phyloP scores from a whole-genome alignment of 2,329 filamentous ascomycete species.

The Aspergillus sp. region DNA sequence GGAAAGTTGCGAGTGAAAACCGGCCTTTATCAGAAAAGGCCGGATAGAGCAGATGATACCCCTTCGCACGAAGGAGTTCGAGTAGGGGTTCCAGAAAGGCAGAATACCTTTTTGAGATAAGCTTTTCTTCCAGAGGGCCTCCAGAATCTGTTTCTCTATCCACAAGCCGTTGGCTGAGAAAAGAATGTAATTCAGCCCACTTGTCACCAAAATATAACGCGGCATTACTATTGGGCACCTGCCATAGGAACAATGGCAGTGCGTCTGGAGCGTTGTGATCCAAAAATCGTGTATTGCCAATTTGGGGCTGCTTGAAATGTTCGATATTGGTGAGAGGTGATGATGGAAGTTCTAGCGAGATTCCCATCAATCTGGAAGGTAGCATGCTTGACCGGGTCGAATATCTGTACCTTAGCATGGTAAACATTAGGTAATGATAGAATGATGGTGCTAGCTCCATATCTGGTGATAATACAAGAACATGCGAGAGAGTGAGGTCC shows the following conservation, averaged over 20 bases:
- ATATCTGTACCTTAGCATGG: conserved; percentile 74
- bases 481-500: conserved; percentile 63
- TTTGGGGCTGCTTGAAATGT: conserved; percentile 52
- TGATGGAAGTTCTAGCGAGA: conserved; percentile 75
- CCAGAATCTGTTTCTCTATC: conserved; percentile 21
- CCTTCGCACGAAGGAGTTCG: conserved; percentile 71
- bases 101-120: conserved; percentile 67
- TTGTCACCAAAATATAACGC: conserved; percentile 79
- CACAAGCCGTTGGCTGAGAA: conserved; percentile 64
- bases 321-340: conserved; percentile 56
- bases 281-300: background rate
- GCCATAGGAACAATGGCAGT: conserved; percentile 72
- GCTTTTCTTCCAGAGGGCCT: conserved; percentile 43
- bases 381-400: conserved; percentile 51
- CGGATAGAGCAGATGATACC: conserved; percentile 80
- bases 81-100: conserved; percentile 77
- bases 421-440: conserved; percentile 82
- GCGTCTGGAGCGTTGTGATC: conserved; percentile 26
- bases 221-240: conserved; percentile 79
- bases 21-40: conserved; percentile 50
- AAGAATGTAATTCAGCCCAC: conserved; percentile 83
- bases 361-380: conserved; percentile 65
- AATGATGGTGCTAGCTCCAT: conserved; percentile 77
- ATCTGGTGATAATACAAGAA: conserved; percentile 81
- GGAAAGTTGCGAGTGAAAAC: conserved; percentile 66